phyloP scores from a whole-genome alignment of 139 green algal species.

The Bryopsis sp. region DNA sequence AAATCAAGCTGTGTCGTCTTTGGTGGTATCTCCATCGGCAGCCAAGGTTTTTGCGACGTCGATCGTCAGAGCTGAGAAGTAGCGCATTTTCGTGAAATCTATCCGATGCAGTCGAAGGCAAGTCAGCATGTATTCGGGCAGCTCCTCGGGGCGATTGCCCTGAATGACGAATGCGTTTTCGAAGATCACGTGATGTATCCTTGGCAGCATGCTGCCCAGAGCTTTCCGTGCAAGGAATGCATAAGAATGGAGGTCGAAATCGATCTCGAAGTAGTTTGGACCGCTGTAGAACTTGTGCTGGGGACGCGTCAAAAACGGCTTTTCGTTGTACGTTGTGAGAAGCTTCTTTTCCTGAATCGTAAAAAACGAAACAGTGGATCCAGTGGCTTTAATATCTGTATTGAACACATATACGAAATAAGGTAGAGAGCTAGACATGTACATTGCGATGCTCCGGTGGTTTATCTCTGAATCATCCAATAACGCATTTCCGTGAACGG shows the following conservation, averaged over 20 bases:
- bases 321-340: slow-evolving; percentile 75
- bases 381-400: neutral
- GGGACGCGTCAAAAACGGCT: slow-evolving; percentile 72
- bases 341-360: slow-evolving; percentile 45
- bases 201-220: slow-evolving; percentile 30
- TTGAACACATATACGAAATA: neutral
- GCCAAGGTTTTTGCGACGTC: no score
- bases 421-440: no score
- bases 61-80: no score
- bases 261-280: slow-evolving; percentile 62
- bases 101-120: slow-evolving; percentile 40
- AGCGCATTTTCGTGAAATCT: slow-evolving; percentile 24
- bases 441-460: neutral
- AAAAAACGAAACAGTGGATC: neutral
- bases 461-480: neutral
- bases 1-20: no score
- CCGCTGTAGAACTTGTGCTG: slow-evolving; percentile 55
- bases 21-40: no score
- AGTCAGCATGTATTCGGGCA: slow-evolving; percentile 70
- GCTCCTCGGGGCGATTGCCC: slow-evolving; percentile 67
- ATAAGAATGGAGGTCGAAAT: slow-evolving; percentile 79
- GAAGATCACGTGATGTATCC: slow-evolving; percentile 48
- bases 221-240: slow-evolving; percentile 69
- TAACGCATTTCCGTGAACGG: no score
- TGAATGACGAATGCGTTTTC: slow-evolving; percentile 73